A percentile compares a stretch with the other conserved stretches of the same genome.
Conservation (phyloP, 2,329 filamentous ascomycete species). For the Botrytis deweyae region DNA sequence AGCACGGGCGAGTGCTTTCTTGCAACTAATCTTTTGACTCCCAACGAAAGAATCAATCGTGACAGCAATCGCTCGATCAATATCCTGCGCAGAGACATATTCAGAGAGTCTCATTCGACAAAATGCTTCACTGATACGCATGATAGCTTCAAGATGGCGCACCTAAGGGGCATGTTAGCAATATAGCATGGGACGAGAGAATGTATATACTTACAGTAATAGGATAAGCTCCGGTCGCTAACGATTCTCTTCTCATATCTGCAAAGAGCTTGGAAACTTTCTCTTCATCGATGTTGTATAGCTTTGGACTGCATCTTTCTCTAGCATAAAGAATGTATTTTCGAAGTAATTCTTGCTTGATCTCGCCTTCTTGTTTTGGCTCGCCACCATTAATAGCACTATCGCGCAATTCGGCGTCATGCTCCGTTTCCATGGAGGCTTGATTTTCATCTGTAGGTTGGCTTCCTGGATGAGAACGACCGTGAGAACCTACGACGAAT, state of each 20-base stretch:
- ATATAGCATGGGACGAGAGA: not conserved
- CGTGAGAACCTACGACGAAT: constrained; percentile 94
- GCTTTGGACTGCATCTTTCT: constrained; percentile 83
- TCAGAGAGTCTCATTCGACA: constrained; percentile 98
- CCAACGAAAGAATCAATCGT: constrained; percentile 95
- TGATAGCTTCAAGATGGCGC: constrained; percentile 95
- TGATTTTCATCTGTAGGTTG: constrained; percentile 49
- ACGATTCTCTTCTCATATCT: constrained; percentile 89
- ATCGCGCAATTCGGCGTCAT: constrained; percentile 49
- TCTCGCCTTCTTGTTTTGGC: constrained; percentile 64
- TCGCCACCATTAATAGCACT: constrained; percentile 45
- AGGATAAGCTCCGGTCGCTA: constrained; percentile 93
- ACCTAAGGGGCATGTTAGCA: constrained; percentile 55
- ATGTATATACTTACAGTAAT: constrained; percentile 73
- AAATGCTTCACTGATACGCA: constrained; percentile 91
- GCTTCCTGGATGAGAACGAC: constrained; percentile 73
- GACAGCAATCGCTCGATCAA: constrained; percentile 95
- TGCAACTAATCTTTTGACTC: constrained; percentile 95
- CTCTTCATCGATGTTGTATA: constrained; percentile 97
- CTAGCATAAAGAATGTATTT: constrained; percentile 97
- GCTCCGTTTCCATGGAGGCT: constrained; percentile 63
- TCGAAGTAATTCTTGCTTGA: constrained; percentile 83
- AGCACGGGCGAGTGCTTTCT: constrained; percentile 89
- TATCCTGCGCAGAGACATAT: constrained; percentile 85
- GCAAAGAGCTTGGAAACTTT: constrained; percentile 93